A percentile compares a stretch with the other conserved stretches of the same genome.
Evolutionary conservation across 169 alveolate genomes (phyloP).

Genomic region (Eimeria falciformis): DNA sequence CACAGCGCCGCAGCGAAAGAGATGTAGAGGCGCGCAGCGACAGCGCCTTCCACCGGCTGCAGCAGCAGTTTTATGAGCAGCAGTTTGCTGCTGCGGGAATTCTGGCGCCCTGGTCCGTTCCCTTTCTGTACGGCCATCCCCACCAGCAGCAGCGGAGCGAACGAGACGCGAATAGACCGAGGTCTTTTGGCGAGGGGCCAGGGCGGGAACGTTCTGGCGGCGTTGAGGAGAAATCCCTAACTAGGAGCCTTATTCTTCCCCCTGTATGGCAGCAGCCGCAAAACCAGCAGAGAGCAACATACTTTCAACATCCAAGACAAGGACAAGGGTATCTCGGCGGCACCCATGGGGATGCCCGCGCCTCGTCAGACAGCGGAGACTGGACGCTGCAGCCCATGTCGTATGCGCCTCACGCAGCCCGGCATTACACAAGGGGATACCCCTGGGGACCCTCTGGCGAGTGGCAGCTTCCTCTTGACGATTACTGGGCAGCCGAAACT

Average conservation of each 20-base stretch:
- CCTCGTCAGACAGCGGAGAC: background rate
- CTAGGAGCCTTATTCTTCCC: too few species aligned
- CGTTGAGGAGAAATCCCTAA: background rate
- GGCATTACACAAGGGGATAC: background rate
- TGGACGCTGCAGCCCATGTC: background rate
- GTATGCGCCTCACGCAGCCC: background rate
- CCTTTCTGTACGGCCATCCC: too few species aligned
- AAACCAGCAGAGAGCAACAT: background rate
- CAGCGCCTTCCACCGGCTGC: constrained; percentile 33
- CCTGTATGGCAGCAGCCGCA: constrained; percentile 27
- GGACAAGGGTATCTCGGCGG: background rate
- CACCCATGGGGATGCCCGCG: background rate
- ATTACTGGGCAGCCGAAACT: background rate
- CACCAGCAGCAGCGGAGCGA: background rate
- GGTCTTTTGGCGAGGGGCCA: background rate
- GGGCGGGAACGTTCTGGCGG: background rate
- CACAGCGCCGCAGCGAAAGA: constrained; percentile 36
- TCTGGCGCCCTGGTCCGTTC: too few species aligned
- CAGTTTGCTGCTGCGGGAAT: too few species aligned
- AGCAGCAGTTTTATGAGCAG: background rate
- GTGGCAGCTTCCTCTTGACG: background rate
- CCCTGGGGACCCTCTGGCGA: background rate
- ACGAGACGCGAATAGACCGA: background rate
- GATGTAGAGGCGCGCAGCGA: background rate
- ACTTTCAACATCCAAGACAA: background rate